A percentile compares a stretch with the other conserved stretches of the same genome.
Evolutionary conservation across 148 eudicot species (phyloP).

Genomic region (Fallopia convolvulus): DNA sequence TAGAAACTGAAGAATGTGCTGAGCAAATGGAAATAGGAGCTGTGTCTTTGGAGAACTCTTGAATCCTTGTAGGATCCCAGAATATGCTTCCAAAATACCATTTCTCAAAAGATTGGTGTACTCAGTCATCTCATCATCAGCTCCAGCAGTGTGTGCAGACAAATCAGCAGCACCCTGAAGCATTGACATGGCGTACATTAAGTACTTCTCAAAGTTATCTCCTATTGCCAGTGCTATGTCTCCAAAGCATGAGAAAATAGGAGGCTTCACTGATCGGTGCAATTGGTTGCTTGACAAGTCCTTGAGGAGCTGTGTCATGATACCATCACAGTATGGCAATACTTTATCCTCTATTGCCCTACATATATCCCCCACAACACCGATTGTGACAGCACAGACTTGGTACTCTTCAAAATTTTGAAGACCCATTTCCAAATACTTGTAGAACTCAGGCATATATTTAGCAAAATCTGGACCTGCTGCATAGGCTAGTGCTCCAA

Average conservation of each 20-base stretch:
- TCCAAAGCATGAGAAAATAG: constrained; percentile 89
- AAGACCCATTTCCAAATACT: constrained; percentile 91
- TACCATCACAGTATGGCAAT: constrained; percentile 83
- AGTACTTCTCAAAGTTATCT: constrained; percentile 82
- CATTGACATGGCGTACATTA: constrained; percentile 95
- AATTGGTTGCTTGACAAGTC: constrained; percentile 83
- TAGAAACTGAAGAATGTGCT: constrained; percentile 70
- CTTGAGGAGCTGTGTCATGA: constrained; percentile 92
- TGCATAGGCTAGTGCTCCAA: constrained; percentile 89
- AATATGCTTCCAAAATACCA: constrained; percentile 91
- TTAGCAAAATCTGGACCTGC: constrained; percentile 72
- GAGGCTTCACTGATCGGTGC: constrained; percentile 95
- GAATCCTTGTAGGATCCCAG: constrained; percentile 88
- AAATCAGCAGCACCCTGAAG: constrained; percentile 89
- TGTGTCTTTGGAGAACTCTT: constrained; percentile 81
- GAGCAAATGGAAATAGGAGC: constrained; percentile 64
- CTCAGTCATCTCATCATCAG: constrained; percentile 72
- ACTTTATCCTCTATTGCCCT: constrained; percentile 87
- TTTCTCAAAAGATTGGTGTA: constrained; percentile 81
- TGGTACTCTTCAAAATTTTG: constrained; percentile 92
- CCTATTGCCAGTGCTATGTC: constrained; percentile 91
- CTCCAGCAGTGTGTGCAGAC: constrained; percentile 64
- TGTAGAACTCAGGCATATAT: constrained; percentile 79
- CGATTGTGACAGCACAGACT: constrained; percentile 93
- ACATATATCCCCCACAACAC: constrained; percentile 91